Base-by-base conservation (phyloP, 2,329 filamentous ascomycete genomes). In the Cladosporium austrohemisphaericum region DNA sequence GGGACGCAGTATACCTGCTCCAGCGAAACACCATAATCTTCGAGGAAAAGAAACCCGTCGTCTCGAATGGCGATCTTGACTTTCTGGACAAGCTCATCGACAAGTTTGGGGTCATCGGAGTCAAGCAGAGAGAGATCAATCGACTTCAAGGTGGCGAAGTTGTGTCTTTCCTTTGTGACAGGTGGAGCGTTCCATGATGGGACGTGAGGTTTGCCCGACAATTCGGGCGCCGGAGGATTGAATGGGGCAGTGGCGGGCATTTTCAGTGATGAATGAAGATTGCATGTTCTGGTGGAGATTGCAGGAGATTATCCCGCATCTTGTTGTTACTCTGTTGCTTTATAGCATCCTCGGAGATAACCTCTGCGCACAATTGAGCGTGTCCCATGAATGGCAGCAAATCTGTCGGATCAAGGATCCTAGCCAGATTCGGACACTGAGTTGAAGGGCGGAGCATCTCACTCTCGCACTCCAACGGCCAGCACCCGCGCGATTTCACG, bases 11-110 rank as follows among this genome's bases (percentile, higher is more conserved):
- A n/a, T n/a, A 47, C 43, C 49, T 75, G 65, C 35, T 71, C 73
- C 5, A 77, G 52, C 1, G 72, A 75, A 19, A 77, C 59, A 13
- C 74, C 75, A 51, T 77, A 76, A 59, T 78, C 75, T 53, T 74
- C 70, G 0, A 77, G 61, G 57, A 76, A 76, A 4, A 67, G 54
- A 46, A 67, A 66, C 1, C 64, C 65, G 35, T 67, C 65, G 10
- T 66, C 60, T 7, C 59, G 58, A 22, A 67, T 66, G 5, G 65
- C 65, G 11, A 45, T 56, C 52, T 65, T 65, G 14, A 64, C 62
- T 23, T 70, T 66, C 35, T 72, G 57, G 3, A 77, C 66, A 3
- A 77, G 66, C 2, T 64, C 53, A 13, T 71, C 65, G 1, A 76
- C 71, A 0, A 75, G 68, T 2, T 54, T 50, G 16, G 60, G 60